Evolutionary conservation across 768 basidiomycete genomes (phyloP), one percentile per base, ranked within the genome.

Genomic region (Termitomyces sp.): DNA sequence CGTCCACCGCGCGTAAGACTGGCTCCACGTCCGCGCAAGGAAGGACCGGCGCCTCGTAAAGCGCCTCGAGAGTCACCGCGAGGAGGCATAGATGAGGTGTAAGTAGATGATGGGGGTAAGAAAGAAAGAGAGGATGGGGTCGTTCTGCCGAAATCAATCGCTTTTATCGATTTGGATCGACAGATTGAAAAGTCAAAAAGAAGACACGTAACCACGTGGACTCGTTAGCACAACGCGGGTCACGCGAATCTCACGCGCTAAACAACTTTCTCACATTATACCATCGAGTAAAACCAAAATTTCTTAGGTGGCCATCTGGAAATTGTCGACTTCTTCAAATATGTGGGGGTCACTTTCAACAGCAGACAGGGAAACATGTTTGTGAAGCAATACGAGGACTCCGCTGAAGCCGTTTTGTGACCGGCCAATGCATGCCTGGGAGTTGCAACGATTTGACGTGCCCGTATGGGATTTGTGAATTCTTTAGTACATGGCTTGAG

Each of bases 11-110:
- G 68, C 43, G 62, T 63, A 58, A 69, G 47, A 45, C 31, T 53
- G 10, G 34, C 32, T 37, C 54, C 45, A 27, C 55, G 65, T 25
- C 56, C 56, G 16, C 63, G 56, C 55, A 38, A 8, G 1, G 37
- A 19, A 7, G 37, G 35, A 19, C 65, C 66, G n/a, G 62, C 56
- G 27, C 65, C 65, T 31, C 68, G 63, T 25, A 75, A 71, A 58
- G 60, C 59, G 42, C 64, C 64, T 31, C 71, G 65, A 42, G 50
- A 49, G 19, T 62, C 58, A 37, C 64, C 66, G 47, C 73, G 69
- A 34, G 79, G 75, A 59, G 78, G 78, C 78, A 80, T 81, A 34
- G 2, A 54, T 19, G 17, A 19, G 23, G 17, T 47, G 29, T 17
- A n/a, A 32, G 40, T 44, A 55, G 51, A 61, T 53, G 56, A 57